Conservation (phyloP, 1,284 basidiomycete genomes). For the Cutaneotrichosporon cyanovorans region DNA sequence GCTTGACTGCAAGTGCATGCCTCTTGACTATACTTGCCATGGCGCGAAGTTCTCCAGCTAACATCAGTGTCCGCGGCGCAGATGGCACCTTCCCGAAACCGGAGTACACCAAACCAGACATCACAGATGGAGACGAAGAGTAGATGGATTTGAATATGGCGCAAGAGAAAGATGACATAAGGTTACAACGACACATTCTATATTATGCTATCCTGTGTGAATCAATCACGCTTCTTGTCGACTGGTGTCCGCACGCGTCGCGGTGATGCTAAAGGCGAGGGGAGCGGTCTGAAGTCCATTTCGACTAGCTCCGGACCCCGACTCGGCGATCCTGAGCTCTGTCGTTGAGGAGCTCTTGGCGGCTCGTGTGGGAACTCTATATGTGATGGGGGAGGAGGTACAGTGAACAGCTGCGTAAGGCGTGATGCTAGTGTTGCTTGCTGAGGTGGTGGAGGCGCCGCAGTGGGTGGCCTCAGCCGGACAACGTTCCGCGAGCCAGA, state of each 20-base stretch:
- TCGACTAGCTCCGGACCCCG: constrained; percentile 6
- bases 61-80: constrained; percentile 24
- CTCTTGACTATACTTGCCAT: too few relatives aligned
- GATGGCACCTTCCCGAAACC: constrained; percentile 29
- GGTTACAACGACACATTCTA: constrained; percentile 2
- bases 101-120: constrained; percentile 17
- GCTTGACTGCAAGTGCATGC: too few relatives aligned
- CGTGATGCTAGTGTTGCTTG: constrained; percentile 1
- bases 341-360: neutral
- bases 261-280: neutral
- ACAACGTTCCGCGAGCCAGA: constrained; percentile 3
- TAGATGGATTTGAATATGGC: neutral
- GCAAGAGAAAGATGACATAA: neutral
- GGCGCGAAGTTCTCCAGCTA: too few relatives aligned
- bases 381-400: constrained; percentile 12
- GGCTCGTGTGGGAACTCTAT: neutral
- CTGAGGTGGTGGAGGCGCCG: neutral
- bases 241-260: neutral
- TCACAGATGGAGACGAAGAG: constrained; percentile 17
- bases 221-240: constrained; percentile 14
- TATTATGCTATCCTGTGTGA: constrained; percentile 1
- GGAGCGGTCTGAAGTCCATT: constrained; percentile 8
- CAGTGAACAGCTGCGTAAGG: constrained; percentile 8
- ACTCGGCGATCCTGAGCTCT: neutral
- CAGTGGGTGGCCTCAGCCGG: constrained; percentile 9